A percentile compares a stretch with the other conserved stretches of the same genome.
Evolutionary conservation across 2,329 filamentous ascomycete species (phyloP).

Genomic region (Tetracladium maxilliforme): DNA sequence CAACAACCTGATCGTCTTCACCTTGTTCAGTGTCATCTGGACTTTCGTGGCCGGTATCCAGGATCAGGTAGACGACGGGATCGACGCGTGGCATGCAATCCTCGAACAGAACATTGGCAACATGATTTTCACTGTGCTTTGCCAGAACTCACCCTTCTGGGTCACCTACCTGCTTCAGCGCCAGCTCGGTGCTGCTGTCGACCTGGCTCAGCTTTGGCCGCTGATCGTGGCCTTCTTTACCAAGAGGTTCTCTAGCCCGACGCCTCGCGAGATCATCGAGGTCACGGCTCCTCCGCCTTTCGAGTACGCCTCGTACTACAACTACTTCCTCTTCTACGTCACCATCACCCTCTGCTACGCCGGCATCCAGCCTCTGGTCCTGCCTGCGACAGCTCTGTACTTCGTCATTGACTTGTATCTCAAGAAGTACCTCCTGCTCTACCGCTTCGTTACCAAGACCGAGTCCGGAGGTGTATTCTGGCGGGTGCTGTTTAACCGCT

Average conservation of each 20-base stretch:
- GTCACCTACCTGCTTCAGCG: slow-evolving; percentile 86
- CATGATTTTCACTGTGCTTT: slow-evolving; percentile 59
- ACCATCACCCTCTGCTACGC: slow-evolving; percentile 80
- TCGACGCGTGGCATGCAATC: slow-evolving; percentile 56
- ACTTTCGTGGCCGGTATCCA: slow-evolving; percentile 54
- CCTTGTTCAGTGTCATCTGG: slow-evolving; percentile 76
- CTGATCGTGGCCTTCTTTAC: slow-evolving; percentile 74
- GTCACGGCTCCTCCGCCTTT: slow-evolving; percentile 84
- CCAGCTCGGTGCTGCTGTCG: slow-evolving; percentile 84
- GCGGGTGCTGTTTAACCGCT: slow-evolving; percentile 84
- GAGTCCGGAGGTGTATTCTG: slow-evolving; percentile 91
- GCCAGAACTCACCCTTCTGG: slow-evolving; percentile 80
- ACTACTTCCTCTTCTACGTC: slow-evolving; percentile 90
- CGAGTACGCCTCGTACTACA: slow-evolving; percentile 94
- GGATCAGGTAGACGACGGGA: slow-evolving; percentile 34
- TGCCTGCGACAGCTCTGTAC: slow-evolving; percentile 79
- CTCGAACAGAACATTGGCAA: slow-evolving; percentile 44
- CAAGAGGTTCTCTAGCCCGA: slow-evolving; percentile 73
- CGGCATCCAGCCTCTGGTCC: slow-evolving; percentile 71
- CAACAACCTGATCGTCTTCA: slow-evolving; percentile 93
- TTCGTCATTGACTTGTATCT: slow-evolving; percentile 76
- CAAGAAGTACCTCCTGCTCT: slow-evolving; percentile 90
- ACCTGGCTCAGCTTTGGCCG: slow-evolving; percentile 78
- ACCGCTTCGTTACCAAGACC: slow-evolving; percentile 92
- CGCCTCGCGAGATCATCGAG: slow-evolving; percentile 81